These are phyloP conservation scores for Allium sativum DNA, from an alignment of 106 monocot genomes.

Conservation along the genomic window DNA sequence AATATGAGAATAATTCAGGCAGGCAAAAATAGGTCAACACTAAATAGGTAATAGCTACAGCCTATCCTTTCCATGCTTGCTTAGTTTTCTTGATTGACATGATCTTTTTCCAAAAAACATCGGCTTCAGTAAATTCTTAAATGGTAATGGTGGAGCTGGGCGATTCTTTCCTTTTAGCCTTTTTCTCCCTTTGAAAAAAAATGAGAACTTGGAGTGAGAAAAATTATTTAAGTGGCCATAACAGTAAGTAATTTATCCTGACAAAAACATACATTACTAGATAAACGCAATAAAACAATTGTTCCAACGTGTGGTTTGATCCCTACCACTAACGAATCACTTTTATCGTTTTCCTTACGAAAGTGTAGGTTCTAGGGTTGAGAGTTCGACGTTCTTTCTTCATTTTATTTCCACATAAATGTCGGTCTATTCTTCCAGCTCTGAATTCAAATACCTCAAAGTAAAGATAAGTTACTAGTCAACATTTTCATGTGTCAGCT, in stretches of 20 bases:
- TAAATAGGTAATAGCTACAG: neutral
- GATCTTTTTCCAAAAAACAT: slow-evolving; percentile 45
- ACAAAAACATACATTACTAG: too few relatives aligned
- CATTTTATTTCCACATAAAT: too few relatives aligned
- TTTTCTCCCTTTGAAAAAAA: slow-evolving; percentile 48
- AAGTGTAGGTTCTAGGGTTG: too few relatives aligned
- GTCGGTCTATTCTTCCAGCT: too few relatives aligned
- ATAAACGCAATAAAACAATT: too few relatives aligned
- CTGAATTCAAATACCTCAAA: too few relatives aligned
- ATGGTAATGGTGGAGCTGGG: slow-evolving; percentile 30
- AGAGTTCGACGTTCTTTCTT: too few relatives aligned
- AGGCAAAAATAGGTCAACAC: neutral
- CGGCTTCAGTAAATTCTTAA: slow-evolving; percentile 39
- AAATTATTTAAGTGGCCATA: neutral
- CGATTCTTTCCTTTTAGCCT: slow-evolving; percentile 13
- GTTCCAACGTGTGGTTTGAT: too few relatives aligned
- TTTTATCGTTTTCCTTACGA: too few relatives aligned
- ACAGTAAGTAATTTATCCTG: neutral
- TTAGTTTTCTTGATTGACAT: slow-evolving; percentile 17
- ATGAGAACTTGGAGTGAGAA: neutral
- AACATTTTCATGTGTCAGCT: too few relatives aligned
- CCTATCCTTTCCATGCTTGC: slow-evolving; percentile 18
- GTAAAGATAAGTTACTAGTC: too few relatives aligned
- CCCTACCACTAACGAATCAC: too few relatives aligned
- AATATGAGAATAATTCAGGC: neutral